Base-by-base conservation (phyloP, 768 basidiomycete species). In the Neoboletus brunneissimus region DNA sequence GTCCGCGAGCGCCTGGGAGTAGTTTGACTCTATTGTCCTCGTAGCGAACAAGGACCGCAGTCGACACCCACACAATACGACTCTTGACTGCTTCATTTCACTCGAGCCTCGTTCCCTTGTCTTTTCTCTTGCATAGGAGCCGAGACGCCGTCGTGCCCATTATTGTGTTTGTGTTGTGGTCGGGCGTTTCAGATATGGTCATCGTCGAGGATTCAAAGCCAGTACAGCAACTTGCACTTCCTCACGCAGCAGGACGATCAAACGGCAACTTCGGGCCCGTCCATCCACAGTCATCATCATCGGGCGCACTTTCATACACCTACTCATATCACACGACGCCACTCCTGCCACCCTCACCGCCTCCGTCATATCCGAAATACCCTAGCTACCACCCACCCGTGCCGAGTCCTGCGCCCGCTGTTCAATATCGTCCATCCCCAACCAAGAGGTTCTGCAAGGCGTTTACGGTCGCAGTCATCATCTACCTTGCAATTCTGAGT, bases 381-480 rank as follows among this genome's bases (percentile, higher is more conserved):
- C 48, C n/a, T 3, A 43, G n/a, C n/a, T 10, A 29, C 29, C 25
- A 22, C 5, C 18, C 13, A 22, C 16, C 38, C 23, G 23, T 43
- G 31, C 11, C 31, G 31, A 32, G 11, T 15, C 35, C 42, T 23
- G 10, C 10, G 13, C 27, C 13, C 5, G 18, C 38, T 20, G 27
- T 46, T n/a, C 32, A n/a, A 1, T 18, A 42, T 27, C 61, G 40
- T 27, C 49, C 18, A 22, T 57, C 63, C 15, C 23, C 60, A 10
- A 3, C 20, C 18, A 45, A 37, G 20, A 25, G 66, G 11, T 67
- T 68, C 18, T 57, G 55, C 42, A 54, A 50, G 7, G 64, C 58
- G 2, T 61, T 63, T 23, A 54, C 44, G 8, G 0, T 58, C 5
- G 63, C 60, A 0, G 4, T 57, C 49, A 5, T 63, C 49, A 22